These are phyloP conservation scores for Ascomycota sp. DNA, from an alignment of 2,329 filamentous ascomycete genomes.

Conservation along the genomic window DNA sequence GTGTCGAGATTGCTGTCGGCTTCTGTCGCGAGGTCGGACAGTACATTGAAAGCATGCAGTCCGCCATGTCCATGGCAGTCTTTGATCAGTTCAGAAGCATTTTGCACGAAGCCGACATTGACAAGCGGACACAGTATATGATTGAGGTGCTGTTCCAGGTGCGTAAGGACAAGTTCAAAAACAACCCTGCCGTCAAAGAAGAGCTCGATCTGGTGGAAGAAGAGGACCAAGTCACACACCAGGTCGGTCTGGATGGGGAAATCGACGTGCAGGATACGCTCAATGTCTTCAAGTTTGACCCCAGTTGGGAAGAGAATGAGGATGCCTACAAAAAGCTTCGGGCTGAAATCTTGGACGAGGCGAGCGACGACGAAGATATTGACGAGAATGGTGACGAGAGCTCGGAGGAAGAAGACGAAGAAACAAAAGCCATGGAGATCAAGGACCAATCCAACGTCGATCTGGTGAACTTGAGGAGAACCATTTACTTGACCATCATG, in stretches of 20 bases:
- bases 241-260: constrained; percentile 61
- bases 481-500: constrained; percentile 96
- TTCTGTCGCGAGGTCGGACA: constrained; percentile 85
- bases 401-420: constrained; percentile 52
- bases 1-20: constrained; percentile 90
- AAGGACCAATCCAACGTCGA: constrained; percentile 96
- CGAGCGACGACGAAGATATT: constrained; percentile 57
- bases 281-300: constrained; percentile 90
- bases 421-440: constrained; percentile 76
- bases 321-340: constrained; percentile 77
- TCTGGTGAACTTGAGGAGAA: constrained; percentile 77
- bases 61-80: constrained; percentile 67
- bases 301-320: constrained; percentile 80
- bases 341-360: constrained; percentile 84
- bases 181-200: constrained; percentile 75
- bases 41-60: constrained; percentile 89
- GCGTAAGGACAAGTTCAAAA: constrained; percentile 89
- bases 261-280: constrained; percentile 70
- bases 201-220: constrained; percentile 92
- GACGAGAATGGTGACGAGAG: constrained; percentile 43
- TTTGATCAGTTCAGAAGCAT: constrained; percentile 95
- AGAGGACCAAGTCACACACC: constrained; percentile 93
- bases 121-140: constrained; percentile 98
- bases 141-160: constrained; percentile 96
- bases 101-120: constrained; percentile 88